Percentiles rank a stretch among this genome's conserved stretches.
Conservation (phyloP, 257 asterid species). For the Solanum virginianum region DNA sequence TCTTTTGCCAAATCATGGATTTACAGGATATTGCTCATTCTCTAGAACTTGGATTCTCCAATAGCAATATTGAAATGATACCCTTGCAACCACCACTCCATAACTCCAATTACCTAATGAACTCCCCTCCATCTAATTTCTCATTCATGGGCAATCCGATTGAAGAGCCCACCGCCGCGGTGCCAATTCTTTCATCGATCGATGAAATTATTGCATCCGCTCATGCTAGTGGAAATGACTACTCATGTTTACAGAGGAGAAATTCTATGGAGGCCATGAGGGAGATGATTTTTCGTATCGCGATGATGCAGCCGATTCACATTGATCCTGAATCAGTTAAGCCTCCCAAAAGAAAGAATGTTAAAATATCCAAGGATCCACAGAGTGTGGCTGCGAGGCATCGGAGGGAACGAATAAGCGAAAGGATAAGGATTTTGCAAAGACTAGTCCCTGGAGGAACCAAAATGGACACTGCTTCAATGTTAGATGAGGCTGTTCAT, state of each 20-base stretch:
- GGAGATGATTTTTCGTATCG: slow-evolving; percentile 41
- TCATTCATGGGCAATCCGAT: background rate
- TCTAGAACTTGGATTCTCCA: background rate
- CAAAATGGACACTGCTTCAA: slow-evolving; percentile 44
- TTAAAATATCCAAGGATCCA: slow-evolving; percentile 41
- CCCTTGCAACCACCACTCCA: background rate
- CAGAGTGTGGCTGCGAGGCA: slow-evolving; percentile 51
- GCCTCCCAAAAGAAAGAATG: slow-evolving; percentile 39
- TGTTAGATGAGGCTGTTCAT: slow-evolving; percentile 47
- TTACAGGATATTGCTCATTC: background rate
- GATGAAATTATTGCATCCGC: background rate
- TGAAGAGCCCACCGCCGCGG: background rate
- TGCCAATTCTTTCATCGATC: background rate
- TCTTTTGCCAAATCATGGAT: background rate
- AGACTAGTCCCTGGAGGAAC: slow-evolving; percentile 49
- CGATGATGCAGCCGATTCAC: slow-evolving; percentile 45
- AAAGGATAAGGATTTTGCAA: slow-evolving; percentile 33
- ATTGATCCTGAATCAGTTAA: slow-evolving; percentile 29
- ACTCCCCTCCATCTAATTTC: background rate
- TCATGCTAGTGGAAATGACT: background rate
- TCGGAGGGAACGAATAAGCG: slow-evolving; percentile 41
- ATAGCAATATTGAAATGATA: slow-evolving; percentile 1
- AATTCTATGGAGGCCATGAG: slow-evolving; percentile 35
- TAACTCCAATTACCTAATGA: background rate
- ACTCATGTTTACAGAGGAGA: slow-evolving; percentile 1